Conservation (phyloP, 371 early-diverging fungal genomes). For the Syncephalastrum racemosum region DNA sequence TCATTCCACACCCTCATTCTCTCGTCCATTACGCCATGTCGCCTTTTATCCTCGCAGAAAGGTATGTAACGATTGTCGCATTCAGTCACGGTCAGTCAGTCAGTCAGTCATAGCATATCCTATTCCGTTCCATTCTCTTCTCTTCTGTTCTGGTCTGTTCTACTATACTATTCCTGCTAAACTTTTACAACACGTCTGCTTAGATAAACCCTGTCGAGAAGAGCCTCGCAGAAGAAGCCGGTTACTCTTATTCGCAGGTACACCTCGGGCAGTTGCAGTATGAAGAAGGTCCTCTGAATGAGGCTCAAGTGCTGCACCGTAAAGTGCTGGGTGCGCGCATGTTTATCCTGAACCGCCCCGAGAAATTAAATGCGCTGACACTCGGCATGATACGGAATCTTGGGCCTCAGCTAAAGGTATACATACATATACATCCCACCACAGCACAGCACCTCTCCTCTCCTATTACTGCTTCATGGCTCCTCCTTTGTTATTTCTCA, state of each 20-base stretch:
- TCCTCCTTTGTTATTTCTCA: too few relatives aligned
- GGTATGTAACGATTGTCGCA: too few relatives aligned
- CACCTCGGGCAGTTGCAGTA: neutral
- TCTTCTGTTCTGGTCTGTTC: too few relatives aligned
- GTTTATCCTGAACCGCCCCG: conserved; percentile 88
- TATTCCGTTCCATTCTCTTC: too few relatives aligned
- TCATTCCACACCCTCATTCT: conserved; percentile 1
- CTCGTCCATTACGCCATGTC: neutral
- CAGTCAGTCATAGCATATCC: too few relatives aligned
- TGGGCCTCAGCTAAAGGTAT: conserved; percentile 78
- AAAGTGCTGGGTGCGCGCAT: conserved; percentile 52
- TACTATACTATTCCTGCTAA: too few relatives aligned
- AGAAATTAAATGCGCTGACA: conserved; percentile 87
- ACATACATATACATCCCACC: too few relatives aligned
- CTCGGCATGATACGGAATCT: conserved; percentile 87
- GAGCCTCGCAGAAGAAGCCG: neutral
- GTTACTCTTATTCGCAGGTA: neutral
- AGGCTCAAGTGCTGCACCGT: conserved; percentile 64
- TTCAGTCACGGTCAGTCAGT: too few relatives aligned
- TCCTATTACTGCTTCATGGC: too few relatives aligned
- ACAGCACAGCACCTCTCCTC: too few relatives aligned
- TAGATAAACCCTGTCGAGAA: neutral
- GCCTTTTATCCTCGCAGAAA: neutral
- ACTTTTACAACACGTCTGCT: too few relatives aligned
- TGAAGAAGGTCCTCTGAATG: neutral